Evolutionary conservation across 495 filamentous ascomycete species (phyloP).

Genomic region (Corynascus novoguineensis): DNA sequence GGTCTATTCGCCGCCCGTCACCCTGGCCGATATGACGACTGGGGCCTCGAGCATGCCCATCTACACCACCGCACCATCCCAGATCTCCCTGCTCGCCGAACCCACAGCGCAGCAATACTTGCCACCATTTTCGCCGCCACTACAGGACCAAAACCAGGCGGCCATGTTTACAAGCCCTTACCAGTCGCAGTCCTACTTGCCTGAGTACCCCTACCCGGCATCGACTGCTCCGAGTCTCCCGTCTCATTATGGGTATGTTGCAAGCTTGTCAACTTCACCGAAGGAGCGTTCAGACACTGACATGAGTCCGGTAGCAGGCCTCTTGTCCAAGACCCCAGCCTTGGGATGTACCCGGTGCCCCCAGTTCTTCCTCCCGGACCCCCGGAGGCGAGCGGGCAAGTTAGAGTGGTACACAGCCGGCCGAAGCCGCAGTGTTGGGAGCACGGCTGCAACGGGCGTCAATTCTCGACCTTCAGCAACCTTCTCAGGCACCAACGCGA

Average conservation of each 20-base stretch:
- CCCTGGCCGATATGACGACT: constrained; percentile 38
- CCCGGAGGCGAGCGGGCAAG: constrained; percentile 42
- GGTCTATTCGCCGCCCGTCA: constrained; percentile 37
- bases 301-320: constrained; percentile 22
- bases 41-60: constrained; percentile 36
- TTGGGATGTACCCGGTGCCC: constrained; percentile 41
- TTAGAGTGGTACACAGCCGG: constrained; percentile 66
- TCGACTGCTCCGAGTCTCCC: constrained; percentile 36
- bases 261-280: neutral
- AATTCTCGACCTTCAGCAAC: constrained; percentile 95
- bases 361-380: constrained; percentile 26
- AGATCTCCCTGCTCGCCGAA: constrained; percentile 43
- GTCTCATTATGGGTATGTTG: constrained; percentile 42
- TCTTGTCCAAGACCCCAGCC: constrained; percentile 34
- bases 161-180: constrained; percentile 34
- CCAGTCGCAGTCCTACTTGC: constrained; percentile 28
- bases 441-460: constrained; percentile 87
- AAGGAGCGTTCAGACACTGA: neutral
- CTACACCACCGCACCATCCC: constrained; percentile 43
- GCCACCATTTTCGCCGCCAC: constrained; percentile 40
- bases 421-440: constrained; percentile 94
- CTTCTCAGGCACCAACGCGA: constrained; percentile 88
- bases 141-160: constrained; percentile 37
- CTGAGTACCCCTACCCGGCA: constrained; percentile 37
- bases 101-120: constrained; percentile 39